Evolutionary conservation across 164 flowering plant genomes (phyloP), one percentile per base, ranked within the genome.

Genomic region (Piper longum): DNA sequence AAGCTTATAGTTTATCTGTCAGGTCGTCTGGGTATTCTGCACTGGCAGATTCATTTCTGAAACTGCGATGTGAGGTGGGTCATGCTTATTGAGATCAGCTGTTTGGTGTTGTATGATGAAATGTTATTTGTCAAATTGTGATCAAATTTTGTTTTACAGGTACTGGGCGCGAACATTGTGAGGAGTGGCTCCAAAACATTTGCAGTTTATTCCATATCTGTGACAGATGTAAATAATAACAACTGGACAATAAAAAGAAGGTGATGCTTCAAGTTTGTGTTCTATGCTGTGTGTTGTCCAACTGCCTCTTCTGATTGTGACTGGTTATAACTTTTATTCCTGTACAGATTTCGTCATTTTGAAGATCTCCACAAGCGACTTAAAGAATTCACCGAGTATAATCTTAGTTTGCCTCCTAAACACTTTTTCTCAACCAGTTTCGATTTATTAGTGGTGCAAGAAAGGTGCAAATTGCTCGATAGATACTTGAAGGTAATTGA

Each of bases 241-340:
- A 80, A 76, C 71, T 95, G 99, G 99, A 85, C 99, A 18, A 91
- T 95, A 62, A 95, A 95, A 85, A 85, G 99, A 85, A 95, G 99
- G 99, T 95, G 80, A 74, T 62, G 36, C 62, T 59, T 12, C 48
- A 42, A 56, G 45, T 61, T 39, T 64, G 12, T 56, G 56, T 45
- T 62, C 71, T 64, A 57, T 64, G 60, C 17, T 0, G n/a, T 60
- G 13, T 40, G n/a, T 59, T 59, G 13, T 59, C 11, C 39, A 44
- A 17, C 16, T 39, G 4, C 65, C 39, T 51, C n/a, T 52, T 63
- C 12, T 39, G 52, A 48, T 43, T 63, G 17, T 40, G 54, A 13
- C 14, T 61, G 7, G 13, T n/a, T 13, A 5, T 16, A 40, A 5
- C 0, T 39, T 54, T 13, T 39, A 3, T 41, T 39, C 16, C 66